Conservation (phyloP, 2,329 filamentous ascomycete genomes). For the Clarireedia hainanense region DNA sequence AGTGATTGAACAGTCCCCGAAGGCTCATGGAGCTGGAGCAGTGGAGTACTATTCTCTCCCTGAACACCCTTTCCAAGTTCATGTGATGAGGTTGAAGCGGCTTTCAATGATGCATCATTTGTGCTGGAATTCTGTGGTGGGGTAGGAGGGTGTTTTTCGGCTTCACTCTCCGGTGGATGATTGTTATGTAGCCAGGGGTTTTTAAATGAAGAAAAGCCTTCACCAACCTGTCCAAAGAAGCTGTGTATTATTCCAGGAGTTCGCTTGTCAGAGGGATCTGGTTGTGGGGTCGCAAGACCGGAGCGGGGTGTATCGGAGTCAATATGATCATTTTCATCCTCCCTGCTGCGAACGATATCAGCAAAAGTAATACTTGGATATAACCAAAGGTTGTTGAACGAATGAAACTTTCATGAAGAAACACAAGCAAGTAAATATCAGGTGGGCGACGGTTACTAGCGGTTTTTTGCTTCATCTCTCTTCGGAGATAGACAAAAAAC, state of each 20-base stretch:
- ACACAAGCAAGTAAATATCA: background rate
- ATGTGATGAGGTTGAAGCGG: conserved; percentile 21
- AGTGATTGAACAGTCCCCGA: conserved; percentile 17
- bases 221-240: conserved; percentile 99
- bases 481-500: background rate
- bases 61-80: conserved; percentile 19
- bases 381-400: conserved; percentile 4
- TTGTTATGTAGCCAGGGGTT: conserved; percentile 24
- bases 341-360: conserved; percentile 31
- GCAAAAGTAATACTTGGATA: conserved; percentile 20
- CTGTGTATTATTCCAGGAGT: conserved; percentile 88
- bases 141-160: conserved; percentile 16
- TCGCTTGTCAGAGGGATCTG: conserved; percentile 90
- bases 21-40: conserved; percentile 20
- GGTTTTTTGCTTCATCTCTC: background rate
- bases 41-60: conserved; percentile 19
- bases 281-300: conserved; percentile 85
- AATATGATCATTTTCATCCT: conserved; percentile 68
- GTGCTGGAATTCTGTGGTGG: conserved; percentile 17
- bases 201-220: conserved; percentile 51
- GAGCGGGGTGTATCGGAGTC: conserved; percentile 83
- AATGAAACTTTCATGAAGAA: background rate
- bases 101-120: conserved; percentile 19
- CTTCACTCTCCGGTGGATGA: conserved; percentile 23
- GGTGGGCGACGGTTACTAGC: no score